Conservation (phyloP, 2,329 filamentous ascomycete species). For the Fusarium liriodendri region DNA sequence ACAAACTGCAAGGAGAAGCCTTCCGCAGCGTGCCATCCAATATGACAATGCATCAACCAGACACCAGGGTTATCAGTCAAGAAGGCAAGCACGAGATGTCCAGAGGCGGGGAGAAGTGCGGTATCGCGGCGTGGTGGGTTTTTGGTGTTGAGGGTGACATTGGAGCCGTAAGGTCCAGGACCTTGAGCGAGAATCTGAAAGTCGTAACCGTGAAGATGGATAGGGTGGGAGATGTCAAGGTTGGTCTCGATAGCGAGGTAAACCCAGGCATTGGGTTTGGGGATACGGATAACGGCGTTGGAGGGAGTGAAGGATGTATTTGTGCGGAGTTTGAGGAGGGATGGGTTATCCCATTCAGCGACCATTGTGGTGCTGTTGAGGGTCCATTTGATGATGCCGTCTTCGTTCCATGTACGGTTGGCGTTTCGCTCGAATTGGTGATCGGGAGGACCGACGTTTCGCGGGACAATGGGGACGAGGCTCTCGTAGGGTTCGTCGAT, state of each 20-base stretch:
- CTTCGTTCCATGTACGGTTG: conserved; percentile 40
- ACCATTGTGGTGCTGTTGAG: conserved; percentile 51
- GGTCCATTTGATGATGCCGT: conserved; percentile 59
- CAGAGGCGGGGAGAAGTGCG: conserved; percentile 57
- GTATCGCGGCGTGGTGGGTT: conserved; percentile 66
- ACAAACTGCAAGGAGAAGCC: conserved; percentile 40
- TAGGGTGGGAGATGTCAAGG: conserved; percentile 47
- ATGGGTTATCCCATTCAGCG: conserved; percentile 47
- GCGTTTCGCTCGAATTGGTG: conserved; percentile 46
- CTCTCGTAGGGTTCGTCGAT: conserved; percentile 49
- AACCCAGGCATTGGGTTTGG: conserved; percentile 44
- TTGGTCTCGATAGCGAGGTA: conserved; percentile 46
- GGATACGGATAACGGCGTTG: conserved; percentile 46
- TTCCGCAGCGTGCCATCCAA: conserved; percentile 45
- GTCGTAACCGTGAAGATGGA: conserved; percentile 53
- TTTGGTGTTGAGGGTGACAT: conserved; percentile 27
- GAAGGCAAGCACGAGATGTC: conserved; percentile 62
- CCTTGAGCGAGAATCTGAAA: conserved; percentile 46
- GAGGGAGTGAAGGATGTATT: conserved; percentile 35
- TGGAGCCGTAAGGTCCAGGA: conserved; percentile 36
- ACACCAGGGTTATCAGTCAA: conserved; percentile 61
- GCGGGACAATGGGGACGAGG: conserved; percentile 50
- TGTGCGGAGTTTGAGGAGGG: conserved; percentile 39
- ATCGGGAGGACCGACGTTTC: conserved; percentile 45
- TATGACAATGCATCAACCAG: conserved; percentile 65